Conservation (phyloP, 306 rosid genomes). For the Vigna mungo region DNA sequence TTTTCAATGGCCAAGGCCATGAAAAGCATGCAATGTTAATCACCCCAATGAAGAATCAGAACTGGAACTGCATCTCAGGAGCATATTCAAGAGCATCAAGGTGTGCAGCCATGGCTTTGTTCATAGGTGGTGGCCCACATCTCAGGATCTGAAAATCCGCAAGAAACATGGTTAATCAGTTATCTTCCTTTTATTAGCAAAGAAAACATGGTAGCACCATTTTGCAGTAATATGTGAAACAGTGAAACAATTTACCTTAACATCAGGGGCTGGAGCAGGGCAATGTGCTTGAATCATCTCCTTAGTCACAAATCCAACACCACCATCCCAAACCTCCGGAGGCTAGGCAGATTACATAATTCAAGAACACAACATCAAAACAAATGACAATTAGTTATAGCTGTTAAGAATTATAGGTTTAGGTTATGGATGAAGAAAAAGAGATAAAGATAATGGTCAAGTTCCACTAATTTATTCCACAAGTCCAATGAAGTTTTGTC, state of each 20-base stretch:
- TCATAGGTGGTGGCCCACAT: conserved; percentile 99
- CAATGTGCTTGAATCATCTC: conserved; percentile 90
- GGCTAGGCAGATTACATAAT: conserved; percentile 64
- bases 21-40: conserved; percentile 36
- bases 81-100: conserved; percentile 77
- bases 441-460: conserved; percentile 7
- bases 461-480: conserved; percentile 1
- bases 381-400: conserved; percentile 7
- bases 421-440: background rate
- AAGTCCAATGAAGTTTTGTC: conserved; percentile 12
- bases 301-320: conserved; percentile 87
- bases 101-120: conserved; percentile 93
- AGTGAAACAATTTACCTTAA: conserved; percentile 62
- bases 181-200: conserved; percentile 29
- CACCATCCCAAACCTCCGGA: conserved; percentile 91
- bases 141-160: conserved; percentile 70
- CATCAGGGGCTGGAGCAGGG: conserved; percentile 78
- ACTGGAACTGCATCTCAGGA: conserved; percentile 88
- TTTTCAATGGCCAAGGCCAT: conserved; percentile 30
- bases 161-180: conserved; percentile 4
- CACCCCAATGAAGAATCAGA: conserved; percentile 58
- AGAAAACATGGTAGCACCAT: background rate
- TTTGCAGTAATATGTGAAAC: background rate
- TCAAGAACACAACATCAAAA: conserved; percentile 23
- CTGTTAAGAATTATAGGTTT: background rate